These are phyloP conservation scores for Kwoniella shivajii DNA, from an alignment of 1,284 basidiomycete genomes.

Conservation along the genomic window DNA sequence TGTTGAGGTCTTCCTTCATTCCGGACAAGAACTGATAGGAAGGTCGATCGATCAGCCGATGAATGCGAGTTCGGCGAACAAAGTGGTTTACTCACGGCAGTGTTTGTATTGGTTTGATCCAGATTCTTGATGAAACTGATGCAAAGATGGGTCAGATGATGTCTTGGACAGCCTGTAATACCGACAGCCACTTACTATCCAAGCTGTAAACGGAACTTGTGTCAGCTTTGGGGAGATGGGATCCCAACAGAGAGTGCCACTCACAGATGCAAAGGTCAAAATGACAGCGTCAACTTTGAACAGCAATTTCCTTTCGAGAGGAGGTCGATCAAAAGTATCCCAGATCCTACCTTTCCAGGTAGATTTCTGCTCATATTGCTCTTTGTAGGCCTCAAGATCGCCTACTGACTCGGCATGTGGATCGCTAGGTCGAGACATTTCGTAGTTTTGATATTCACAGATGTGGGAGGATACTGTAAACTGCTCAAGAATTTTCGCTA, in stretches of 20 bases:
- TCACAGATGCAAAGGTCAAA: constrained; percentile 41
- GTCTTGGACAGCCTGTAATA: neutral
- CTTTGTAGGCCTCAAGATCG: constrained; percentile 4
- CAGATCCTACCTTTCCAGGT: constrained; percentile 38
- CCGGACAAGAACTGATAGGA: constrained; percentile 52
- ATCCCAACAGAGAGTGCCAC: constrained; percentile 2
- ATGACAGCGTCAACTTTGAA: constrained; percentile 49
- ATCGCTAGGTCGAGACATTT: constrained; percentile 4
- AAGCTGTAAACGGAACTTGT: constrained; percentile 12
- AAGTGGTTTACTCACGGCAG: constrained; percentile 26
- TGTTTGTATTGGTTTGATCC: constrained; percentile 41
- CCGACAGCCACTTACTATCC: constrained; percentile 26
- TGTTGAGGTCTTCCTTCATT: constrained; percentile 66
- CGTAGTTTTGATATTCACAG: no score
- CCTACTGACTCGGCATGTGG: neutral
- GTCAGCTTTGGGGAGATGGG: neutral
- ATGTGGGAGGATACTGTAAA: no score
- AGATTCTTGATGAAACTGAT: constrained; percentile 38
- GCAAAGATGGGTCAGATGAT: neutral
- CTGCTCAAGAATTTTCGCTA: no score
- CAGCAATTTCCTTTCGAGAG: constrained; percentile 38
- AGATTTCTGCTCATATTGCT: neutral
- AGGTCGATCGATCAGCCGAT: neutral
- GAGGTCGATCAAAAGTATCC: constrained; percentile 43
- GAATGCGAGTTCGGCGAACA: neutral